Conservation (phyloP, 2,329 filamentous ascomycete species). For the Calonectria naviculata region DNA sequence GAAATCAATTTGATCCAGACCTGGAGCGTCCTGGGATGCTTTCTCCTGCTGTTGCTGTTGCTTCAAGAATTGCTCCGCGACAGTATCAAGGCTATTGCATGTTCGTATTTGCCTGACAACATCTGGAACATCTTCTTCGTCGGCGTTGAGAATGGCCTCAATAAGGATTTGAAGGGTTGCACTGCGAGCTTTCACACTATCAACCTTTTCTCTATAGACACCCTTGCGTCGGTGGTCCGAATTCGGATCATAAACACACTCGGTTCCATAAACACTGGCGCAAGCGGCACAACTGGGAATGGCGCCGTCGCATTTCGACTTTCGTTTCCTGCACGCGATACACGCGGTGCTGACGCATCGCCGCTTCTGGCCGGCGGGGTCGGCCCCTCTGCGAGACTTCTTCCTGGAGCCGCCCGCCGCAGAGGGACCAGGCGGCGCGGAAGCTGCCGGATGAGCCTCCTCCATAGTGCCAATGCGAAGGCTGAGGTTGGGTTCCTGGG, state of each 20-base stretch:
- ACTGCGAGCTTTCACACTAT: conserved; percentile 86
- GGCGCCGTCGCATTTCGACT: conserved; percentile 93
- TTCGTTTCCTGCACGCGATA: conserved; percentile 81
- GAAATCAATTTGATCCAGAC: conserved; percentile 50
- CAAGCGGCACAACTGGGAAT: conserved; percentile 95
- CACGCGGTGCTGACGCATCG: conserved; percentile 88
- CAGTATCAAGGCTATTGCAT: conserved; percentile 75
- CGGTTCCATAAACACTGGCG: conserved; percentile 89
- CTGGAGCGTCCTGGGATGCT: conserved; percentile 54
- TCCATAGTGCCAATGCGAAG: conserved; percentile 30
- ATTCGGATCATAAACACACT: conserved; percentile 95
- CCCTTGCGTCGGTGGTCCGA: conserved; percentile 97
- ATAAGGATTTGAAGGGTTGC: conserved; percentile 93
- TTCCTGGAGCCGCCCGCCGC: conserved; percentile 50
- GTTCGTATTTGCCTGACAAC: conserved; percentile 90
- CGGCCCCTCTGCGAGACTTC: conserved; percentile 61
- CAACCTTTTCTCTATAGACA: conserved; percentile 94
- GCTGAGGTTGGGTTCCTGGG: conserved; percentile 10
- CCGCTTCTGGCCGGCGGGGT: conserved; percentile 69
- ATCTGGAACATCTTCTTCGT: conserved; percentile 85
- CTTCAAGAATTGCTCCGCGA: conserved; percentile 65
- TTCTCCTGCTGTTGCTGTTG: conserved; percentile 48
- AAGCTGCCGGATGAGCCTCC: conserved; percentile 23
- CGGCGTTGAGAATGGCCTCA: conserved; percentile 90
- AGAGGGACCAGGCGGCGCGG: conserved; percentile 25